Conservation (phyloP, 192 early-diverging fungal genomes). For the Linderina pennispora region DNA sequence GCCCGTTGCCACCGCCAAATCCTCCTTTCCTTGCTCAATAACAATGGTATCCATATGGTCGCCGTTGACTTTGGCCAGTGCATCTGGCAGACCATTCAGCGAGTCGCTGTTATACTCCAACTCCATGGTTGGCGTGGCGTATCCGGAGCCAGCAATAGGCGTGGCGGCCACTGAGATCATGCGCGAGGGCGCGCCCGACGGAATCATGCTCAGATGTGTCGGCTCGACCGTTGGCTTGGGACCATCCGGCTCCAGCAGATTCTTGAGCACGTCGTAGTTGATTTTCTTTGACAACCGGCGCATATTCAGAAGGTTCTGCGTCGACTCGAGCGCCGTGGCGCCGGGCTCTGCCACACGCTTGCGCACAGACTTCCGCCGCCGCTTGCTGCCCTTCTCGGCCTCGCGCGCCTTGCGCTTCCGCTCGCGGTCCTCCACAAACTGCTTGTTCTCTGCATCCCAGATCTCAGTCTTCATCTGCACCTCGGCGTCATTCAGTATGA, state of each 20-base stretch:
- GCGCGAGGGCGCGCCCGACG: slow-evolving; percentile 43
- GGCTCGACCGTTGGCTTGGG: slow-evolving; percentile 21
- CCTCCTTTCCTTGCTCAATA: slow-evolving; percentile 43
- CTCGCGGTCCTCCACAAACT: slow-evolving; percentile 66
- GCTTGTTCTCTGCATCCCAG: slow-evolving; percentile 86
- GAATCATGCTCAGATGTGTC: slow-evolving; percentile 34
- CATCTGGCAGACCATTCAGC: slow-evolving; percentile 28
- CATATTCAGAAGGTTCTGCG: slow-evolving; percentile 61
- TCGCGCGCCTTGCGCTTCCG: slow-evolving; percentile 33
- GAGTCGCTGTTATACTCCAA: slow-evolving; percentile 12
- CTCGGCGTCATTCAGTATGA: slow-evolving; percentile 71
- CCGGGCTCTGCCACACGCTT: slow-evolving; percentile 30
- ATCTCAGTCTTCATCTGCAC: slow-evolving; percentile 69
- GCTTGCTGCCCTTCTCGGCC: slow-evolving; percentile 15
- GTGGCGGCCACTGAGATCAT: slow-evolving; percentile 29
- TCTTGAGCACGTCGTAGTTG: slow-evolving; percentile 76
- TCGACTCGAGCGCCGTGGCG: slow-evolving; percentile 70
- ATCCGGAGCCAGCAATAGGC: slow-evolving; percentile 16
- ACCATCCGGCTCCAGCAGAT: slow-evolving; percentile 53
- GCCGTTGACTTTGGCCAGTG: slow-evolving; percentile 13
- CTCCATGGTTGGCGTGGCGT: slow-evolving; percentile 24
- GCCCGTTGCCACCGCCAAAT: slow-evolving; percentile 40
- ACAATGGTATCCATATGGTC: slow-evolving; percentile 11
- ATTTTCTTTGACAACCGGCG: slow-evolving; percentile 87
- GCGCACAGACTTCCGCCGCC: slow-evolving; percentile 24